Base-by-base conservation (phyloP, 2,329 filamentous ascomycete species). In the Akanthomyces lecanii region DNA sequence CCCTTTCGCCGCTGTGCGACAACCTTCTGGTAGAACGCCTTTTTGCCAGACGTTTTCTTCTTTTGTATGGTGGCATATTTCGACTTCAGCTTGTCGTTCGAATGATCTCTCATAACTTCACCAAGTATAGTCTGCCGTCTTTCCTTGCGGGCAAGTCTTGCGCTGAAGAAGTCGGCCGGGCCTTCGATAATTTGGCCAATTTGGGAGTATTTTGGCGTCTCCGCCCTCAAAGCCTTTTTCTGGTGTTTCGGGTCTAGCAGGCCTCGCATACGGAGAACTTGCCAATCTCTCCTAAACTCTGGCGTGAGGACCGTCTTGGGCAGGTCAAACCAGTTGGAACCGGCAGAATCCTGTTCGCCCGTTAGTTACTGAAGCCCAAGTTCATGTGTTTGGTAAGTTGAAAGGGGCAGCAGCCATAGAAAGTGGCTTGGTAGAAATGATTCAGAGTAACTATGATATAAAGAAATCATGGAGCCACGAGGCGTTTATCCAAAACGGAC, bases 171-270 rank as follows among this genome's bases (percentile, higher is more conserved):
- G 71, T 98, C 94, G 1, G 92, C 93, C 1, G 92, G 88, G 1
- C 93, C 93, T 71, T 96, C 89, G 62, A 97, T 84, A 64, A 99
- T 86, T 6, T 91, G 94, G 63, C 94, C 95, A 33, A 97, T 86
- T 70, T 96, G 91, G 23, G 90, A 96, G 73, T 90, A 98, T 65
- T 92, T 87, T 1, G 95, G 95, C 11, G 72, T 69, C 45, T 65
- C 71, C 64, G 84, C 82, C 72, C 89, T 92, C 62, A 86, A 83
- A 58, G 94, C 88, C 75, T 97, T 98, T 74, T 94, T 96, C 81
- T 96, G 96, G 71, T 94, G 90, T 73, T 98, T 94, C 0, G 92
- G 88, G 68, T 98, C 94, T 25, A 98, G 82, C 23, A 97, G 88
- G 62, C 88, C 89, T 74, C 95, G 87, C 89, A 97, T 94, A 67